Evolutionary conservation across 2,329 filamentous ascomycete species (phyloP).

Genomic region (Aspergillus ruber): DNA sequence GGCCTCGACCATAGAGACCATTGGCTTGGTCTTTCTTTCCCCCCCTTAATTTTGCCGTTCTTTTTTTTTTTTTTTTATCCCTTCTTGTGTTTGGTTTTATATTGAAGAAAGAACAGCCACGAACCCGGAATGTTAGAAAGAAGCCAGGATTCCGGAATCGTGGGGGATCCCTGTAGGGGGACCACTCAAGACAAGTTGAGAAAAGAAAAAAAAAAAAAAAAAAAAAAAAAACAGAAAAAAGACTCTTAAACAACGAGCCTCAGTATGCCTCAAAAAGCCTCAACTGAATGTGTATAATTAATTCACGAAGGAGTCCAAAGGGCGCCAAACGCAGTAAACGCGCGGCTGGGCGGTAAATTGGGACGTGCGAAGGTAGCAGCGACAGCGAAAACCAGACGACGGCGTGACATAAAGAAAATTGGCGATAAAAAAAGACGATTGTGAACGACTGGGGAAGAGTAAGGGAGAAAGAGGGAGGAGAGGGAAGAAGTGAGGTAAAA

Average conservation of each 20-base stretch:
- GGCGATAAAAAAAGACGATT: conserved; percentile 21
- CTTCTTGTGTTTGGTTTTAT: not conserved
- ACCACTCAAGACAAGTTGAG: too few relatives aligned
- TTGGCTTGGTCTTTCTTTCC: conserved; percentile 15
- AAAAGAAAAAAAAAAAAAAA: conserved; percentile 3
- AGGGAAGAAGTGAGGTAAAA: conserved; percentile 33
- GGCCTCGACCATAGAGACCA: conserved; percentile 42
- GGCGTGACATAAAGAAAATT: conserved; percentile 37
- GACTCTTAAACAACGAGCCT: not conserved
- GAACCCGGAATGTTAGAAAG: conserved; percentile 1
- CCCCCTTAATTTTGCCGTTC: not conserved
- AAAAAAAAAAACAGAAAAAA: conserved; percentile 9
- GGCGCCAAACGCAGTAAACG: conserved; percentile 26
- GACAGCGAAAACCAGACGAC: conserved; percentile 2
- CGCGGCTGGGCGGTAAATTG: conserved; percentile 33
- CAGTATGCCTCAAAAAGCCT: not conserved
- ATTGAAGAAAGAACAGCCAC: not conserved
- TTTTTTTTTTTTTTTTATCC: not conserved
- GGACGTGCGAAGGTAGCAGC: conserved; percentile 30
- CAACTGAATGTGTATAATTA: not conserved
- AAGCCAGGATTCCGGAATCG: too few relatives aligned
- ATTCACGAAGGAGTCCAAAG: not conserved
- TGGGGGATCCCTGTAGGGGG: too few relatives aligned
- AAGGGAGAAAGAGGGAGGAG: conserved; percentile 13
- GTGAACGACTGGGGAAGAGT: conserved; percentile 5